Conservation (phyloP, 2,329 filamentous ascomycete genomes). For the Byssochlamys sp. region DNA sequence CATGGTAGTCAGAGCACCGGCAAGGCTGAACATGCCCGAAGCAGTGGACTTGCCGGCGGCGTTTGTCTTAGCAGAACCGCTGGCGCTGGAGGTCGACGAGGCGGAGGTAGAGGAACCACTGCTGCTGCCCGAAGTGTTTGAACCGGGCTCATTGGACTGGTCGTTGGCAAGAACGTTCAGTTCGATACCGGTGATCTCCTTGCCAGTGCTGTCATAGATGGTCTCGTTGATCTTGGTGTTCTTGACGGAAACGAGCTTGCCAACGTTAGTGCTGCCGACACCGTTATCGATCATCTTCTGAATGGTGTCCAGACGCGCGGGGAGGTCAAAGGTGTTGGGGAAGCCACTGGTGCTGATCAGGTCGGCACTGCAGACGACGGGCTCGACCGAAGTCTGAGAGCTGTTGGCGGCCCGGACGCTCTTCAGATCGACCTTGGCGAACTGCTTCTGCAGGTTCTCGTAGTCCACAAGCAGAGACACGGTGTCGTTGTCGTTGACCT, state of each 20-base stretch:
- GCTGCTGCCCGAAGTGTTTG: slow-evolving; percentile 22
- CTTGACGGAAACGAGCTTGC: slow-evolving; percentile 54
- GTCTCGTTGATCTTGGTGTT: slow-evolving; percentile 47
- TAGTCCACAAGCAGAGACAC: slow-evolving; percentile 56
- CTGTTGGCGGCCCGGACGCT: slow-evolving; percentile 56
- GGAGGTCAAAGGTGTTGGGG: slow-evolving; percentile 70
- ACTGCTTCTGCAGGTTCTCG: slow-evolving; percentile 65
- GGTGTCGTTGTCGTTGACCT: slow-evolving; percentile 49
- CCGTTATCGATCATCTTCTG: slow-evolving; percentile 67
- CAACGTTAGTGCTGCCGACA: slow-evolving; percentile 53
- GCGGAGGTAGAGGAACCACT: neutral
- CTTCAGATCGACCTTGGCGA: slow-evolving; percentile 62
- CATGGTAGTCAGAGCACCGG: neutral
- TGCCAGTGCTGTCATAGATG: slow-evolving; percentile 49
- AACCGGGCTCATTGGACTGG: slow-evolving; percentile 48
- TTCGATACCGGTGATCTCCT: slow-evolving; percentile 52
- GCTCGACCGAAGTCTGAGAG: slow-evolving; percentile 42
- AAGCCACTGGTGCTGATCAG: slow-evolving; percentile 61
- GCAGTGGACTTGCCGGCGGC: neutral
- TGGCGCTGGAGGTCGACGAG: neutral
- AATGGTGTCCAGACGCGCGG: slow-evolving; percentile 56
- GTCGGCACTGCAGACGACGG: slow-evolving; percentile 55
- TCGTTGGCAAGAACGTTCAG: slow-evolving; percentile 46
- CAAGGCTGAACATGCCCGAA: neutral
- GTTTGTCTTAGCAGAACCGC: neutral